Evolutionary conservation across 2,329 filamentous ascomycete species (phyloP).

Genomic region (Talaromyces funiculosus): DNA sequence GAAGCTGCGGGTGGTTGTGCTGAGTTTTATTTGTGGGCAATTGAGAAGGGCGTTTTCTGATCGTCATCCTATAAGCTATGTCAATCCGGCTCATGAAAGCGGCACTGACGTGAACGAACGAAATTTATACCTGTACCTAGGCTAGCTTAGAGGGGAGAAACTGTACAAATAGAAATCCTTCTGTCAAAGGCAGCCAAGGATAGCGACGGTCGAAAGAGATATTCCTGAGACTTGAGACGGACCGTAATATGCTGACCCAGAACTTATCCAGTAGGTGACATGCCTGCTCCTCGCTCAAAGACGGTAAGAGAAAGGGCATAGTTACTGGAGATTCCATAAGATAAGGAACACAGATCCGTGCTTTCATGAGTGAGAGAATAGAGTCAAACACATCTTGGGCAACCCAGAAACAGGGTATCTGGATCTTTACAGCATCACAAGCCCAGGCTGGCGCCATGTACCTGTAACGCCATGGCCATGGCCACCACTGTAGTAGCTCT

Average conservation of each 20-base stretch:
- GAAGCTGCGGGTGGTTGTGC: slow-evolving; percentile 8
- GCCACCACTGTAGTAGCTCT: background rate
- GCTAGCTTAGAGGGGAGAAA: background rate
- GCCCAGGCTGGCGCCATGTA: background rate
- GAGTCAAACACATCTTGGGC: background rate
- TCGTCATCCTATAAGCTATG: background rate
- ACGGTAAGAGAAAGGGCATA: background rate
- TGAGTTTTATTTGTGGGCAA: slow-evolving; percentile 11
- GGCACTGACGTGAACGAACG: background rate
- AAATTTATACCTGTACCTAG: background rate
- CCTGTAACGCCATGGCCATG: background rate
- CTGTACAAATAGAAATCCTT: background rate
- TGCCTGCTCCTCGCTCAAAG: background rate
- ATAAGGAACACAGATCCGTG: background rate
- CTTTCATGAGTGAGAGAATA: background rate
- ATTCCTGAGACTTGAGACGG: background rate
- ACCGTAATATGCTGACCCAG: no score
- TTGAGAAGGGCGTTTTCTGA: slow-evolving; percentile 9
- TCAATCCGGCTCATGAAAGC: background rate
- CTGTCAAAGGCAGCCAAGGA: background rate
- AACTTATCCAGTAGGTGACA: background rate
- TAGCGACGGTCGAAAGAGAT: background rate
- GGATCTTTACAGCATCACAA: background rate
- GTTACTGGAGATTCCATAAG: background rate
- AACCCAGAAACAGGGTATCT: background rate